Percentiles rank a stretch among this genome's conserved stretches.
phyloP scores from a whole-genome alignment of 805 yeast genomes.

The Wickerhamomyces ciferrii region DNA sequence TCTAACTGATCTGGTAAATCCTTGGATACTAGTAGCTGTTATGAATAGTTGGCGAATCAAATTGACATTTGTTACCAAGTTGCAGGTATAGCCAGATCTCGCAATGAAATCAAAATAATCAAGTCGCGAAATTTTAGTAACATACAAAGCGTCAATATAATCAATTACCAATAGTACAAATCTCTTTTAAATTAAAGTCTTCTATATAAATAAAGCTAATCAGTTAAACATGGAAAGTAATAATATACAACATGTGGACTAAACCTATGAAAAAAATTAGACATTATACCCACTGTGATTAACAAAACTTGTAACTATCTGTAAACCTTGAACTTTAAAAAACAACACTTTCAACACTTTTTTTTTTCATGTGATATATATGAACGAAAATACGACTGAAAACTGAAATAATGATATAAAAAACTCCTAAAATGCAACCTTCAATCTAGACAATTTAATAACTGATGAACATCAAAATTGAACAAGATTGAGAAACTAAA shows the following conservation, averaged over 20 bases:
- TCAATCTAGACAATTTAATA: not conserved
- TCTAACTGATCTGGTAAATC: too few relatives aligned
- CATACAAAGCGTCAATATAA: not conserved
- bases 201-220: too few relatives aligned
- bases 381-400: not conserved
- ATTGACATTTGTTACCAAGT: not conserved
- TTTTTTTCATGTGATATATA: not conserved
- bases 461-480: not conserved
- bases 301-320: too few relatives aligned
- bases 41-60: too few relatives aligned
- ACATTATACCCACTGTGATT: not conserved
- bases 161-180: not conserved
- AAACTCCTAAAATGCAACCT: not conserved
- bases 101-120: not conserved
- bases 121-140: not conserved
- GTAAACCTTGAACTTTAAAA: too few relatives aligned
- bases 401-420: not conserved
- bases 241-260: not conserved
- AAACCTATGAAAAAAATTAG: not conserved
- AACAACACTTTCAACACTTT: not conserved
- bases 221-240: too few relatives aligned
- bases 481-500: not conserved
- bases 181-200: not conserved
- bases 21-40: too few relatives aligned
- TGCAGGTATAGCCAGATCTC: not conserved